Percentiles rank a stretch among this genome's conserved stretches.
Evolutionary conservation across 2,329 filamentous ascomycete genomes (phyloP).

Genomic region (Dothiorella sarmentorum): DNA sequence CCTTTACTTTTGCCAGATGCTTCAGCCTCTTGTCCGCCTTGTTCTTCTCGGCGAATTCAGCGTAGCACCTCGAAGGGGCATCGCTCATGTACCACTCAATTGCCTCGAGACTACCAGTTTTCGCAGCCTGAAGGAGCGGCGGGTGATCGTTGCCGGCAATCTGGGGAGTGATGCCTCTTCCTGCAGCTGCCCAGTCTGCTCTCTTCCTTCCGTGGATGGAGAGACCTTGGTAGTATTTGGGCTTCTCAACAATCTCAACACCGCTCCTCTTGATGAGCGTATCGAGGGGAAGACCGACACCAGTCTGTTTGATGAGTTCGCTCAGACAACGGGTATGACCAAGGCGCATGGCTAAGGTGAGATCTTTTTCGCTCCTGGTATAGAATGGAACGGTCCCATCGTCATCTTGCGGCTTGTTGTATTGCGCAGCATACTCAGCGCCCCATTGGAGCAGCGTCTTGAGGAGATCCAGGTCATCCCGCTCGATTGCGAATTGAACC

Average conservation of each 20-base stretch:
- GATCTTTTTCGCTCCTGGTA: constrained; percentile 25
- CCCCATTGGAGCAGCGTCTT: constrained; percentile 22
- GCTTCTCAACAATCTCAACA: constrained; percentile 60
- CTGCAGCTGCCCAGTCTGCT: constrained; percentile 68
- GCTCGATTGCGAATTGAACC: constrained; percentile 32
- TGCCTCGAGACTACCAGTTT: constrained; percentile 57
- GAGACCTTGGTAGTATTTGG: constrained; percentile 72
- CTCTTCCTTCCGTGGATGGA: constrained; percentile 73
- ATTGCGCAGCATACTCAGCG: constrained; percentile 22
- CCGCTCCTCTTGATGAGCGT: constrained; percentile 64
- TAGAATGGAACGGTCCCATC: constrained; percentile 19
- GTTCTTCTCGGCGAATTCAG: constrained; percentile 63
- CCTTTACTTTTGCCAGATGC: constrained; percentile 56
- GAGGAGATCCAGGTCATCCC: constrained; percentile 24
- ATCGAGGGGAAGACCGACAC: constrained; percentile 67
- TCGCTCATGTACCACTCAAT: constrained; percentile 77
- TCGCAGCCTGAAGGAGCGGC: constrained; percentile 60
- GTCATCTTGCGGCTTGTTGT: constrained; percentile 22
- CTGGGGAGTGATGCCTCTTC: constrained; percentile 39
- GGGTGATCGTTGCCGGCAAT: constrained; percentile 41
- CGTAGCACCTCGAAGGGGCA: constrained; percentile 63
- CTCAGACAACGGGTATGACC: constrained; percentile 57
- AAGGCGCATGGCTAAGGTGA: constrained; percentile 43
- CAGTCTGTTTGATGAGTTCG: constrained; percentile 62
- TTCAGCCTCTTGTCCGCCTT: constrained; percentile 60